Evolutionary conservation across 169 alveolate genomes (phyloP), one percentile per base, ranked within the genome.

Genomic region (Eimeria maxima): DNA sequence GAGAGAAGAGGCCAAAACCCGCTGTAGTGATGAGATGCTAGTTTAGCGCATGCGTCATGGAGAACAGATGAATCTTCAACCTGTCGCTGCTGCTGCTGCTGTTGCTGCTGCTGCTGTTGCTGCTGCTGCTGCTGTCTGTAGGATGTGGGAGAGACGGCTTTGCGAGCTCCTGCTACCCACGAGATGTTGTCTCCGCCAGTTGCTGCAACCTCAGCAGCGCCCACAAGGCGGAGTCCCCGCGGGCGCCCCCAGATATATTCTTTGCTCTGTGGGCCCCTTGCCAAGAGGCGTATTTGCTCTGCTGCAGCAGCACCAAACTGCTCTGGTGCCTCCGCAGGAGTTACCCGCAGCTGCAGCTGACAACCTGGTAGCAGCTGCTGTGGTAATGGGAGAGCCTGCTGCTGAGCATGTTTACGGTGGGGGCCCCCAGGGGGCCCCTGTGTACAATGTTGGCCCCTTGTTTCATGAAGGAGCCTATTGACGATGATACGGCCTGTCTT

Each of bases 1-100:
- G 78, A 38, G 42, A 90, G 84, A 24, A 90, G 57, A 42, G 95
- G 90, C 95, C 95, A 90, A 63, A 90, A 90, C 7, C 95, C 95
- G 65, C 95, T 90, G 47, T 55, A 73, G 60, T 74, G 88, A 0
- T 73, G 80, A 18, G 89, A 90, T 22, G 95, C 74, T n/a, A 90
- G 88, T 11, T 73, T 38, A 24, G 53, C 53, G 45, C 90, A 81
- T 65, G 71, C 90, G 13, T 50, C 90, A 38, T 47, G 90, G 33
- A 81, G 80, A 8, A 16, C 80, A 69, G 20, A 4, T 4, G 80
- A 6, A 8, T 5, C 84, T n/a, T 57, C 47, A 6, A 14, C 87
- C 57, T 33, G 87, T 29, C 60, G 33, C 13, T 27, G 7, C 33
- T 20, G 87, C 14, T 42, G 87, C 87, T 76, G 71, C 71, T 81